A percentile compares a stretch with the other conserved stretches of the same genome.
Conservation (phyloP, 1,284 basidiomycete genomes). For the Cryptococcus floricola region DNA sequence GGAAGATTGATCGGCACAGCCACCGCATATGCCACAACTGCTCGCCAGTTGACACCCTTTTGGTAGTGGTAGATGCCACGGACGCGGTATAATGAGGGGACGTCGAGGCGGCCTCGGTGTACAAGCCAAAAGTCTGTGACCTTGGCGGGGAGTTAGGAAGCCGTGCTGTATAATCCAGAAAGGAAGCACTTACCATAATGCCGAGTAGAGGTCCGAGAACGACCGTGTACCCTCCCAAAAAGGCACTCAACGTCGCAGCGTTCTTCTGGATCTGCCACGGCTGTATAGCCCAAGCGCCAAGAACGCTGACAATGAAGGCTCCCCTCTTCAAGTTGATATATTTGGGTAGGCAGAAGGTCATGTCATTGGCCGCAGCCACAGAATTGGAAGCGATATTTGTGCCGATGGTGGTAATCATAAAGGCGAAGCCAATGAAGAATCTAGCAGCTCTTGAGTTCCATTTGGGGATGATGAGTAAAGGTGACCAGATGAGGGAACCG, state of each 20-base stretch:
- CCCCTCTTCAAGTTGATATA: conserved; percentile 50
- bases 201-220: neutral
- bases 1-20: neutral
- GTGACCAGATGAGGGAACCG: conserved; percentile 25
- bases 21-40: conserved; percentile 33
- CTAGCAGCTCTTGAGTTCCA: conserved; percentile 24
- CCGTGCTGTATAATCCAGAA: neutral
- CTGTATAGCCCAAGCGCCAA: conserved; percentile 34
- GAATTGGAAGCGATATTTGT: conserved; percentile 25
- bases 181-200: neutral
- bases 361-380: conserved; percentile 25
- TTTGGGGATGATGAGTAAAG: conserved; percentile 20
- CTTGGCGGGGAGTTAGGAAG: neutral
- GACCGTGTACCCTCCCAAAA: neutral
- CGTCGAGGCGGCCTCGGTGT: neutral
- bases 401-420: conserved; percentile 10
- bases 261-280: conserved; percentile 45
- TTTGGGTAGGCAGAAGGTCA: conserved; percentile 18
- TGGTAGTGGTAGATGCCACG: conserved; percentile 31
- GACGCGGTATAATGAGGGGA: neutral
- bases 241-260: conserved; percentile 27
- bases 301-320: conserved; percentile 26
- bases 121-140: neutral
- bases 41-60: conserved; percentile 46
- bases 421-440: conserved; percentile 24